phyloP scores from a whole-genome alignment of 2,329 filamentous ascomycete species.

The Fusarium annulatum region DNA sequence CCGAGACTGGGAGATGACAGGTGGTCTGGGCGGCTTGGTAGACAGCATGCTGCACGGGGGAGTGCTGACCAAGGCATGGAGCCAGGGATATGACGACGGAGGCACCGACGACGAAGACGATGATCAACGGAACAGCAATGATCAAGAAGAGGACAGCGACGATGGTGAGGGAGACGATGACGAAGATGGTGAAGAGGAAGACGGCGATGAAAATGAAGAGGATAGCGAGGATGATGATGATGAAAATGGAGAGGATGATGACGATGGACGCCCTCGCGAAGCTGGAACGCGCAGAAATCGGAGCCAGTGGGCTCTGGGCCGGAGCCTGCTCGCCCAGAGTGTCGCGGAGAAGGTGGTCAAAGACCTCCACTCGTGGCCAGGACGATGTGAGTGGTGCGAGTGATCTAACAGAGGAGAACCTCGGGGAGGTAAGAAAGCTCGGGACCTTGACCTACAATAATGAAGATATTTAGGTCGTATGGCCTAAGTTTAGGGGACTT shows the following conservation, averaged over 20 bases:
- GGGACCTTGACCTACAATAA: no score
- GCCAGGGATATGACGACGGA: neutral
- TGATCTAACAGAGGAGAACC: no score
- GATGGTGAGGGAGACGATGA: neutral
- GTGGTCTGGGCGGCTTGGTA: neutral
- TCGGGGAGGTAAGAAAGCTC: no score
- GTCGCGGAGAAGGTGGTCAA: neutral
- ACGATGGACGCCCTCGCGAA: no score
- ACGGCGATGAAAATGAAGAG: no score
- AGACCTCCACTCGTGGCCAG: neutral
- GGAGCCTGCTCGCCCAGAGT: neutral
- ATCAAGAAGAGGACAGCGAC: no score
- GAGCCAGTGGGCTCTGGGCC: neutral
- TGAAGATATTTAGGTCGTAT: no score
- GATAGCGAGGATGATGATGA: no score
- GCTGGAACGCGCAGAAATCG: neutral
- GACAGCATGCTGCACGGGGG: constrained; percentile 1
- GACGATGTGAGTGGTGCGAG: neutral
- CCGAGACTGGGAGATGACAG: neutral
- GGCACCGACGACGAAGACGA: no score
- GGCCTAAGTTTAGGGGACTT: no score
- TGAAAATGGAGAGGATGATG: neutral
- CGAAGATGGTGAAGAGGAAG: no score
- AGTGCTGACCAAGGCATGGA: neutral
- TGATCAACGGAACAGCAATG: no score